Evolutionary conservation across 2,329 filamentous ascomycete genomes (phyloP), one percentile per base, ranked within the genome.

Genomic region (Cryoendolithus antarcticus): DNA sequence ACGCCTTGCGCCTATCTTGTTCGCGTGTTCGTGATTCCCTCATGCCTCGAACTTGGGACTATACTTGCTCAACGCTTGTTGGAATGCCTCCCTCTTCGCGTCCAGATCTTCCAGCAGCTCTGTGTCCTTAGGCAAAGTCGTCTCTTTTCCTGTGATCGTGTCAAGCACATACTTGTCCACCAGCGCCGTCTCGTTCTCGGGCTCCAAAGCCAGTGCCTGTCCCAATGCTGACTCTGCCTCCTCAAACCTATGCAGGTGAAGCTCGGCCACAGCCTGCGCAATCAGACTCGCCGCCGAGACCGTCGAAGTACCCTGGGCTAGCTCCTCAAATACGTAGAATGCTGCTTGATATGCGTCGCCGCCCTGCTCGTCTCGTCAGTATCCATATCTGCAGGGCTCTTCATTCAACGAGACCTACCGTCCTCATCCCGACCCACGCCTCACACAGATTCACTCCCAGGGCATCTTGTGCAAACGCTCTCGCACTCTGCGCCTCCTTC

Each of bases 301-400:
- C 11, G 84, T 86, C 27, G 83, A 78, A 2, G 86, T 80, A 21
- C 84, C 80, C 57, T 93, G 85, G 4, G 91, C 89, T 35, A 96
- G 75, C 63, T 98, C 91, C 64, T 96, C 89, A 56, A 86, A 96
- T 44, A 96, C 89, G 69, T 98, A 96, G 64, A 93, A 96, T 11
- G 89, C 81, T 57, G 91, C 84, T 57, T 96, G 91, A 63, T 96
- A 96, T 52, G 94, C 86, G 50, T 88, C 88, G 56, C 89, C 89
- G 56, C 91, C 89, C 82, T 93, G 44, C 19, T 39, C 5, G 28
- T 2, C 4, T 19, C 4, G n/a, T n/a, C n/a, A n/a, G n/a, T n/a
- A n/a, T n/a, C n/a, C n/a, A n/a, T n/a, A n/a, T n/a, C n/a, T n/a
- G n/a, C n/a, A n/a, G n/a, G n/a, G n/a, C n/a, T n/a, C n/a, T n/a